Percentiles rank a stretch among this genome's conserved stretches.
These are phyloP conservation scores for Penicillium sp. DNA, from an alignment of 2,329 filamentous ascomycete genomes.

Conservation along the genomic window DNA sequence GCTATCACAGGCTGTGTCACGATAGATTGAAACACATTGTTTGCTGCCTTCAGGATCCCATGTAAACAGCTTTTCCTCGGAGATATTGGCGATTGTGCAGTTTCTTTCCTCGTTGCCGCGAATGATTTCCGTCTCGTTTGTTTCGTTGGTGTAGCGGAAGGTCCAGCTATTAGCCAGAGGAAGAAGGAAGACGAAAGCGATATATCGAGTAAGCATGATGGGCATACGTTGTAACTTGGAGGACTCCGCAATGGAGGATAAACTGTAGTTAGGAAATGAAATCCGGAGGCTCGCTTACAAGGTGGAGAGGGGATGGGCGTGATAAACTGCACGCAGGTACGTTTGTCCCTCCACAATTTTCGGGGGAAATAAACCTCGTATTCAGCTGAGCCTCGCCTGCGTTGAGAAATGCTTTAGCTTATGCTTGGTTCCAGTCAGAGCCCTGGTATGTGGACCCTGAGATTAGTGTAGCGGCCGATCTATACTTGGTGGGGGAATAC, in stretches of 20 bases:
- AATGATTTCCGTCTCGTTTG: conserved; percentile 10
- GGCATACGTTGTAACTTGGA: background rate
- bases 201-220: background rate
- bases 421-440: background rate
- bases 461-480: conserved; percentile 1
- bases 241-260: background rate
- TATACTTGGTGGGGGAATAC: background rate
- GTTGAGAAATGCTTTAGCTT: background rate
- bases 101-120: conserved; percentile 4
- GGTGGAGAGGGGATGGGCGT: background rate
- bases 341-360: background rate
- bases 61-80: conserved; percentile 10
- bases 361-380: conserved; percentile 6
- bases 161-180: conserved; percentile 15
- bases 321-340: background rate
- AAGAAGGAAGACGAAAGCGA: background rate
- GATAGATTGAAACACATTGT: conserved; percentile 19
- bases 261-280: background rate
- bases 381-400: conserved; percentile 4
- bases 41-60: conserved; percentile 16
- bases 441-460: background rate
- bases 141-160: conserved; percentile 17
- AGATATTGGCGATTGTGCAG: conserved; percentile 13
- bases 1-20: conserved; percentile 8
- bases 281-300: background rate